Evolutionary conservation across 1,284 basidiomycete genomes (phyloP).

Genomic region (Cryptococcus hybrid): DNA sequence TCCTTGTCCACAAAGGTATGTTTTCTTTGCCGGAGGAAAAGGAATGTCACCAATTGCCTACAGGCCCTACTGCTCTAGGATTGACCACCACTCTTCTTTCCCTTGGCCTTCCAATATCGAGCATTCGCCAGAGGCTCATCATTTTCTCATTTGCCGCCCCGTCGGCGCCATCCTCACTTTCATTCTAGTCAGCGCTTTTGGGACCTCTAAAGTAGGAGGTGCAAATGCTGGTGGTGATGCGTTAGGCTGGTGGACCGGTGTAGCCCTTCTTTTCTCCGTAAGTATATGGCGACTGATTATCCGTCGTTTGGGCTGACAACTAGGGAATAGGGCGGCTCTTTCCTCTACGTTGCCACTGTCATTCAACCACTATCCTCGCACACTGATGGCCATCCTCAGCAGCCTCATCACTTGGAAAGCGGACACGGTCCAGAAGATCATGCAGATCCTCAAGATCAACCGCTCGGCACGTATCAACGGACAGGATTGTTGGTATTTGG

Average conservation of each 20-base stretch:
- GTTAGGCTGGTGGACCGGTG: conserved; percentile 62
- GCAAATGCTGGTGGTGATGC: conserved; percentile 20
- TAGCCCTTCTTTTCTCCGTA: conserved; percentile 49
- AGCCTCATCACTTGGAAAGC: conserved; percentile 38
- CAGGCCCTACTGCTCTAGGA: conserved; percentile 82
- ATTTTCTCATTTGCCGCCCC: conserved; percentile 79
- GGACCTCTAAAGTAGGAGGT: conserved; percentile 21
- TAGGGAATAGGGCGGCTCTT: conserved; percentile 80
- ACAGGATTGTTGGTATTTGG: conserved; percentile 61
- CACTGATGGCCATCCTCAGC: conserved; percentile 34
- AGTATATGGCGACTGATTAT: conserved; percentile 12
- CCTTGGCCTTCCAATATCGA: conserved; percentile 62
- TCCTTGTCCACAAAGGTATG: conserved; percentile 82
- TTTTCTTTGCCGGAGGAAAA: not conserved
- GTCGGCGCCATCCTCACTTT: conserved; percentile 70
- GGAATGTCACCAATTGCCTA: too few species aligned
- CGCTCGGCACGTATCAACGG: conserved; percentile 55
- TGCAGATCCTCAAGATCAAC: conserved; percentile 48
- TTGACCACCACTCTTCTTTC: conserved; percentile 76
- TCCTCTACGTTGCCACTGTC: conserved; percentile 90
- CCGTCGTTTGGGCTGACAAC: not conserved
- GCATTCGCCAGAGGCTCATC: conserved; percentile 71
- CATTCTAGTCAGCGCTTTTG: conserved; percentile 60
- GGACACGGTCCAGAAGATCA: conserved; percentile 17
- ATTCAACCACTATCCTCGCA: conserved; percentile 64